These are phyloP conservation scores for Lasiodiplodia sp. DNA, from an alignment of 2,329 filamentous ascomycete genomes.

Conservation along the genomic window DNA sequence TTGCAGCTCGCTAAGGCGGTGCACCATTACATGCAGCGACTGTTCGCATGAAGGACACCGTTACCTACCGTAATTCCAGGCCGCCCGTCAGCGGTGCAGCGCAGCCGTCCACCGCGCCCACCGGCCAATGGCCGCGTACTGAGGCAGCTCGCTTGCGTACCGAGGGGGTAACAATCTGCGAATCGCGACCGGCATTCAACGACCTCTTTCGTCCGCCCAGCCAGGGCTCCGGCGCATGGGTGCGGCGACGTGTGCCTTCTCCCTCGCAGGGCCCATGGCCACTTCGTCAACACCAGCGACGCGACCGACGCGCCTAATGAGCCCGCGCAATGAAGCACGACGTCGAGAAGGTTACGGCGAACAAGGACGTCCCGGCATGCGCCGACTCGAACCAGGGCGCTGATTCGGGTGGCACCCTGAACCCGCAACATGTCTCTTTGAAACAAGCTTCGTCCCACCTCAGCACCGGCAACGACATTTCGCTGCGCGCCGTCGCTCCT, in stretches of 20 bases:
- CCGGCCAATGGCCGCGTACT: background rate
- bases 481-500: constrained; percentile 60
- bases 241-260: background rate
- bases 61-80: background rate
- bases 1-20: constrained; percentile 12
- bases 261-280: background rate
- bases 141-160: background rate
- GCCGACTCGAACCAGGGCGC: background rate
- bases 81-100: constrained; percentile 3
- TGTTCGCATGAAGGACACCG: constrained; percentile 11
- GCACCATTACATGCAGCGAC: background rate
- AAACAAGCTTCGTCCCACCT: constrained; percentile 11
- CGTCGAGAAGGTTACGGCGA: constrained; percentile 13
- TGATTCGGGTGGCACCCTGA: background rate
- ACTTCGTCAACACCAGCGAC: constrained; percentile 7
- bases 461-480: constrained; percentile 41
- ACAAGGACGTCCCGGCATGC: background rate
- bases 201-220: background rate
- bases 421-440: background rate
- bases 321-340: constrained; percentile 6
- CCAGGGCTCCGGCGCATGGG: background rate
- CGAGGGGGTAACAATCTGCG: background rate
- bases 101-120: background rate
- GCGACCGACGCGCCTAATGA: background rate
- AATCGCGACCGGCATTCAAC: background rate